Percentiles rank a stretch among this genome's conserved stretches.
Conservation (phyloP, 208 protist genomes). For the Acanthamoeba royreba region DNA sequence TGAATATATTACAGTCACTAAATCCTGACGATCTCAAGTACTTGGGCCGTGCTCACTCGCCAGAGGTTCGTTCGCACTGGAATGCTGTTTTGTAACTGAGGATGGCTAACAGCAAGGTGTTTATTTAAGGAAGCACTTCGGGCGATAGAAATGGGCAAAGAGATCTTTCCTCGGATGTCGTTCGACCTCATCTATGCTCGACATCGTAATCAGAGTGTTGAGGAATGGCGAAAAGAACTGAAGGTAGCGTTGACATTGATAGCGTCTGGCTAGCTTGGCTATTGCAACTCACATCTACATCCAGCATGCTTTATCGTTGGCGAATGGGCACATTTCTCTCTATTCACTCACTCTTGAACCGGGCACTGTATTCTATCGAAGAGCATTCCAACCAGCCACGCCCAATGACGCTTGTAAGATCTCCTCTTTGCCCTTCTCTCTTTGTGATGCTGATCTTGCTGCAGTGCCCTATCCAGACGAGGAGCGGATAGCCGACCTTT, state of each 20-base stretch:
- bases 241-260: too few relatives aligned
- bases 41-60: constrained; percentile 28
- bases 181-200: constrained; percentile 66
- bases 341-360: constrained; percentile 60
- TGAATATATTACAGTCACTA: not conserved
- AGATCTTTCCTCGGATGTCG: constrained; percentile 40
- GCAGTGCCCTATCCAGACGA: constrained; percentile 32
- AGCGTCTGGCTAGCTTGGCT: too few relatives aligned
- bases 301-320: not conserved
- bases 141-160: not conserved
- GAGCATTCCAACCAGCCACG: not conserved
- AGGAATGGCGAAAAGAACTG: constrained; percentile 50
- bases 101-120: too few relatives aligned
- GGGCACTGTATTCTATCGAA: constrained; percentile 46
- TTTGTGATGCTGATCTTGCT: not conserved
- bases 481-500: constrained; percentile 27
- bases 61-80: too few relatives aligned
- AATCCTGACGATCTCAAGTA: constrained; percentile 5
- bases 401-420: not conserved
- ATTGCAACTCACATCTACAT: too few relatives aligned
- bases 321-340: constrained; percentile 1
- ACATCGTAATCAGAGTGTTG: not conserved
- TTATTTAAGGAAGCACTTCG: not conserved
- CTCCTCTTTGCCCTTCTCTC: not conserved
- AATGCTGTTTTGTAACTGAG: too few relatives aligned